phyloP scores from a whole-genome alignment of 148 eudicot genomes.

The Chenopodium berlandieri region DNA sequence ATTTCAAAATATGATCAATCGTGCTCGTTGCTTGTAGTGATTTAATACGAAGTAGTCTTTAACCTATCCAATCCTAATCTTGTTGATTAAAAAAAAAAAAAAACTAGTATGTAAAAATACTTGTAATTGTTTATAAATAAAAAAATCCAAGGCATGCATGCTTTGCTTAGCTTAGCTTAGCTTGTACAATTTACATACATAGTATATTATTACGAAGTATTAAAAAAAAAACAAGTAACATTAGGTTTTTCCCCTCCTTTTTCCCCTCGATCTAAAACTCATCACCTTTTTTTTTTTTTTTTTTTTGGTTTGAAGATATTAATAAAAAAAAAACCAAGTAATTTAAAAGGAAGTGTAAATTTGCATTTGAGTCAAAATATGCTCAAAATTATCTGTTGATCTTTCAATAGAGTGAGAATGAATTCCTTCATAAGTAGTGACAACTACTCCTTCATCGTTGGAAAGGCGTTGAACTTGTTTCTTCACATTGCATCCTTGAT shows the following conservation, averaged over 20 bases:
- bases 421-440: constrained; percentile 87
- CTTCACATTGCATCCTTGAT: constrained; percentile 83
- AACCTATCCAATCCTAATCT: no score
- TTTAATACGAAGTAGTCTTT: no score
- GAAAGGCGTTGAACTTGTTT: constrained; percentile 86
- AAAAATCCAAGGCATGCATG: background rate
- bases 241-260: background rate
- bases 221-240: no score
- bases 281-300: background rate
- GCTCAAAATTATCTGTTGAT: constrained; percentile 80
- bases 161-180: no score
- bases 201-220: no score
- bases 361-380: constrained; percentile 81
- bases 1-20: no score
- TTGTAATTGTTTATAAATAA: no score
- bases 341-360: constrained; percentile 42
- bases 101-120: no score
- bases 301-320: background rate
- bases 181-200: background rate
- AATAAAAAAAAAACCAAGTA: background rate
- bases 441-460: constrained; percentile 70
- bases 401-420: constrained; percentile 79
- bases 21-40: no score
- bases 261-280: background rate
- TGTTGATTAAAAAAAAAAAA: no score